phyloP scores from a whole-genome alignment of 208 protist species.

The Crithidia acanthocephali region DNA sequence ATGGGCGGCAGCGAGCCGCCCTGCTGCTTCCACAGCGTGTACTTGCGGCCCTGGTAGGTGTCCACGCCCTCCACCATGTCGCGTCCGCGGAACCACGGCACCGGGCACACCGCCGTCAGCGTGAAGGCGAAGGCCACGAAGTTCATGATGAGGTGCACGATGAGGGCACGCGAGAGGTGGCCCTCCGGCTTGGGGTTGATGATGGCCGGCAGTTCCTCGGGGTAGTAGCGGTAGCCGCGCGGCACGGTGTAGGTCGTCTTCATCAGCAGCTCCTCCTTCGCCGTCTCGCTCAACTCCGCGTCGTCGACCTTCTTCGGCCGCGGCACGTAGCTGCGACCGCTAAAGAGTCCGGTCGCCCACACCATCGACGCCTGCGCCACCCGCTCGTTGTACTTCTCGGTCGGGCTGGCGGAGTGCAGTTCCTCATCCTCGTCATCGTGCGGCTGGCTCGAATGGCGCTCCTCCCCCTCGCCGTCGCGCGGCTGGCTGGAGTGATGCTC shows the following conservation, averaged over 20 bases:
- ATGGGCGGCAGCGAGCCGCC: slow-evolving; percentile 32
- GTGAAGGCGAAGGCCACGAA: slow-evolving; percentile 53
- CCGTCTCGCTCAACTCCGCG: slow-evolving; percentile 40
- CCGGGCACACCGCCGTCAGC: slow-evolving; percentile 43
- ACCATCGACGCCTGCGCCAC: slow-evolving; percentile 35
- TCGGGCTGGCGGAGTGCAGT: slow-evolving; percentile 24
- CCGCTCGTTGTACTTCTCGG: slow-evolving; percentile 37
- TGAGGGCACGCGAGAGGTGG: slow-evolving; percentile 27
- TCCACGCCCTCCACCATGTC: slow-evolving; percentile 33
- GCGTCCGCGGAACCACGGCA: slow-evolving; percentile 63
- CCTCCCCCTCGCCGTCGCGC: not conserved
- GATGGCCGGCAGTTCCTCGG: slow-evolving; percentile 40
- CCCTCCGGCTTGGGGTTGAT: slow-evolving; percentile 41
- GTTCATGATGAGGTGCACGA: slow-evolving; percentile 45
- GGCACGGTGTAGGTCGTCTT: slow-evolving; percentile 58
- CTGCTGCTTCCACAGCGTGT: slow-evolving; percentile 44
- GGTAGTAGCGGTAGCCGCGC: slow-evolving; percentile 63
- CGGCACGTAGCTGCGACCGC: slow-evolving; percentile 49
- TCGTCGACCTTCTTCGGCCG: slow-evolving; percentile 49
- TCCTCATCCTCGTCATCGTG: slow-evolving; percentile 17
- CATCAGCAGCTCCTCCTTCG: slow-evolving; percentile 42
- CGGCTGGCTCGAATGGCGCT: not conserved
- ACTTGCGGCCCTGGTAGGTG: slow-evolving; percentile 49
- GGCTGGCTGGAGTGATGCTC: not conserved
- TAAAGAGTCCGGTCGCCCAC: slow-evolving; percentile 60